Conservation (phyloP, 2,329 filamentous ascomycete species). For the Akanthomyces dipterigenus region DNA sequence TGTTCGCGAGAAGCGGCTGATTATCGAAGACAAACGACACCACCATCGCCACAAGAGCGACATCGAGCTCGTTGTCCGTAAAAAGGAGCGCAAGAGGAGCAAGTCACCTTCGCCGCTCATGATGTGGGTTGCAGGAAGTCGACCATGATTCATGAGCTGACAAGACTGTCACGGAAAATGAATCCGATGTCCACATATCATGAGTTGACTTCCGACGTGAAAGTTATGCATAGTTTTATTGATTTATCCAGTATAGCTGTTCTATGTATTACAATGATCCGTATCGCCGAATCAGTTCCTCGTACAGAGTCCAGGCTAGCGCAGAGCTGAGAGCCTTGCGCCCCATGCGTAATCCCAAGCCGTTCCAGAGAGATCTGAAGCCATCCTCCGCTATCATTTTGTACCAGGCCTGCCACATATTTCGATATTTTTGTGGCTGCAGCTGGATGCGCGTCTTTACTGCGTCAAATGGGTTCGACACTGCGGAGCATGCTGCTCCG, state of each 20-base stretch:
- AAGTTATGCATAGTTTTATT: slow-evolving; percentile 6
- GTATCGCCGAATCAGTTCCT: slow-evolving; percentile 72
- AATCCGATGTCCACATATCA: not conserved
- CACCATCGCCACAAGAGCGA: slow-evolving; percentile 44
- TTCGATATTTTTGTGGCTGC: slow-evolving; percentile 73
- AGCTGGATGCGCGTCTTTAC: slow-evolving; percentile 94
- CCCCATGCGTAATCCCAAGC: slow-evolving; percentile 77
- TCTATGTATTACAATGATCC: slow-evolving; percentile 15
- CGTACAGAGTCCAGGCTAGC: slow-evolving; percentile 96
- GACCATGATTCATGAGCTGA: slow-evolving; percentile 13
- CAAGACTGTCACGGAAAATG: not conserved
- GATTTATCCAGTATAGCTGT: not conserved
- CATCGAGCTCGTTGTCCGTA: slow-evolving; percentile 40
- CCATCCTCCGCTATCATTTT: slow-evolving; percentile 82
- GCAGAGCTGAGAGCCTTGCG: slow-evolving; percentile 89
- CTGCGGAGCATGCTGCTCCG: slow-evolving; percentile 72
- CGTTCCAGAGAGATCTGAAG: slow-evolving; percentile 72
- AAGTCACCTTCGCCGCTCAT: slow-evolving; percentile 48
- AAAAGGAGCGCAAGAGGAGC: slow-evolving; percentile 50
- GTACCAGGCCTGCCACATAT: slow-evolving; percentile 69
- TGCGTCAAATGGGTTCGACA: slow-evolving; percentile 95
- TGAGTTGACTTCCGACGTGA: slow-evolving; percentile 1
- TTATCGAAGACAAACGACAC: slow-evolving; percentile 41
- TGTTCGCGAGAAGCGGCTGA: slow-evolving; percentile 50
- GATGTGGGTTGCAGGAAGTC: slow-evolving; percentile 50